A percentile compares a stretch with the other conserved stretches of the same genome.
These are phyloP conservation scores for Leptographium flavum DNA, from an alignment of 2,329 filamentous ascomycete species.

Conservation along the genomic window DNA sequence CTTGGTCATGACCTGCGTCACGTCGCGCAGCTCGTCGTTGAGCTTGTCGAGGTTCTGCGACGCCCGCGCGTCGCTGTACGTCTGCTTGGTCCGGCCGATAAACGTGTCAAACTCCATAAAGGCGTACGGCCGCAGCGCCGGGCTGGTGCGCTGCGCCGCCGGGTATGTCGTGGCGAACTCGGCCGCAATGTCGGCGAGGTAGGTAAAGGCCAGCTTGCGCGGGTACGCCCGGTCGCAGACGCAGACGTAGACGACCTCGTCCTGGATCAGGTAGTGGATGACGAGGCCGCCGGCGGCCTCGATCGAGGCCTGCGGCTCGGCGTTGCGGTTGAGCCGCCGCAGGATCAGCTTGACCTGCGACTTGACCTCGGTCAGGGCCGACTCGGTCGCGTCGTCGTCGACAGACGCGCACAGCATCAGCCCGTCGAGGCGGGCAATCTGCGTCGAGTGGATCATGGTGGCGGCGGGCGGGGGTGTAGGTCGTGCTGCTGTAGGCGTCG, in stretches of 20 bases:
- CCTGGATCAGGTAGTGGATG: slow-evolving; percentile 76
- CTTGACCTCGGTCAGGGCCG: slow-evolving; percentile 76
- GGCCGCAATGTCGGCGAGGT: slow-evolving; percentile 78
- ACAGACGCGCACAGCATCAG: slow-evolving; percentile 90
- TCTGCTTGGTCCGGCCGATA: slow-evolving; percentile 81
- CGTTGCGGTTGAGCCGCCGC: slow-evolving; percentile 74
- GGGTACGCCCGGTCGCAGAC: slow-evolving; percentile 91
- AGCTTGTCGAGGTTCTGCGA: slow-evolving; percentile 87
- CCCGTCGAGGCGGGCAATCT: slow-evolving; percentile 89
- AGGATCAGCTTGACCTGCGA: slow-evolving; percentile 81
- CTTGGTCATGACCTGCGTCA: slow-evolving; percentile 99
- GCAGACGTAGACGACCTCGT: slow-evolving; percentile 79
- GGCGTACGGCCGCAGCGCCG: slow-evolving; percentile 74
- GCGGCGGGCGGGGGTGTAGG: neutral
- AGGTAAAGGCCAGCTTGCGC: slow-evolving; percentile 95
- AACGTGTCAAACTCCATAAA: slow-evolving; percentile 98
- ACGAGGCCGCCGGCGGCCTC: slow-evolving; percentile 60
- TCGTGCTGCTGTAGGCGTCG: neutral
- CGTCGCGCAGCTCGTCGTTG: slow-evolving; percentile 93
- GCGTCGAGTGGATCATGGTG: slow-evolving; percentile 76
- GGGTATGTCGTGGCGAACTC: slow-evolving; percentile 87
- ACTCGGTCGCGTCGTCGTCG: slow-evolving; percentile 69
- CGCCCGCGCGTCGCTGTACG: slow-evolving; percentile 85
- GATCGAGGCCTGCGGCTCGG: slow-evolving; percentile 82
- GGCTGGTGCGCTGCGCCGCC: slow-evolving; percentile 54